Conservation (phyloP, 179 eudicot genomes). For the Spergularia azorica region DNA sequence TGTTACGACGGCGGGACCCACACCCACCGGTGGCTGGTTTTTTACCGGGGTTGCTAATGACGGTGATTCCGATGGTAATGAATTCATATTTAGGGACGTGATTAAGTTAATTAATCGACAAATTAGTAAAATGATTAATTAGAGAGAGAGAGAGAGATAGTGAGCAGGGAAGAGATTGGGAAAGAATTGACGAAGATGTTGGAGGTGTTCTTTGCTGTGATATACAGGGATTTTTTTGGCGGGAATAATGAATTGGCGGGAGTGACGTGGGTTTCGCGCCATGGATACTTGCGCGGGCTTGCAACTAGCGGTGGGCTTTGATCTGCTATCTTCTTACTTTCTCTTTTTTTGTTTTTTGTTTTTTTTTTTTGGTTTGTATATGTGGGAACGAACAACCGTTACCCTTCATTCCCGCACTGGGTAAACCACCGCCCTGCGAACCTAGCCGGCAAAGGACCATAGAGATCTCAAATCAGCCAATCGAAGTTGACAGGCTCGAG, state of each 20-base stretch:
- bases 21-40: constrained; percentile 16
- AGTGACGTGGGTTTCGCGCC: not conserved
- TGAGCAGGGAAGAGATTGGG: not conserved
- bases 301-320: too few species aligned
- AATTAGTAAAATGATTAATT: too few species aligned
- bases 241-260: constrained; percentile 39
- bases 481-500: too few species aligned
- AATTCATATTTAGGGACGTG: not conserved
- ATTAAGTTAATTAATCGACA: too few species aligned
- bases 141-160: not conserved
- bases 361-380: too few species aligned
- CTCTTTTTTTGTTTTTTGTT: too few species aligned
- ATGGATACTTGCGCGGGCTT: constrained; percentile 5
- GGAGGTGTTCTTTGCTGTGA: not conserved
- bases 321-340: too few species aligned
- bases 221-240: constrained; percentile 42
- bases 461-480: too few species aligned
- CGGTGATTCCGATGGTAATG: not conserved
- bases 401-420: too few species aligned
- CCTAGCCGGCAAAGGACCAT: too few species aligned
- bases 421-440: too few species aligned
- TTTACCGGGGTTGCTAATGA: constrained; percentile 25
- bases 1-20: constrained; percentile 36
- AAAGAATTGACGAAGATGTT: not conserved
- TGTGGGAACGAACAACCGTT: too few species aligned